These are phyloP conservation scores for Allantophomopsis lycopodina DNA, from an alignment of 2,329 filamentous ascomycete species.

Conservation along the genomic window DNA sequence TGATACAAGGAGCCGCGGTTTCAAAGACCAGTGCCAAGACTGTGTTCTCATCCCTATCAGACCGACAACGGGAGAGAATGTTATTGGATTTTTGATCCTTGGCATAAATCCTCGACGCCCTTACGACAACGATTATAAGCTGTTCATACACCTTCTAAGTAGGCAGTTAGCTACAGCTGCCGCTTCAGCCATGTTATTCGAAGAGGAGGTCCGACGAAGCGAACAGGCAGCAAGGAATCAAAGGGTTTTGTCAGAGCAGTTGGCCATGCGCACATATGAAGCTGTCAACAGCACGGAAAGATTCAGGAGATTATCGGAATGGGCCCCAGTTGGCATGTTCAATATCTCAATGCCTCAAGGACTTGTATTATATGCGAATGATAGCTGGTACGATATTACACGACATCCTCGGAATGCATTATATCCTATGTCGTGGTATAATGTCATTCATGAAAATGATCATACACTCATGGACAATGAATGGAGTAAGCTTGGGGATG, in stretches of 20 bases:
- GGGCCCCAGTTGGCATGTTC: conserved; percentile 62
- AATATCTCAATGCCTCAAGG: conserved; percentile 48
- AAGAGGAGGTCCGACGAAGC: conserved; percentile 51
- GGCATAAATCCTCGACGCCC: conserved; percentile 57
- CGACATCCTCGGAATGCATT: conserved; percentile 23
- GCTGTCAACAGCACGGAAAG: conserved; percentile 41
- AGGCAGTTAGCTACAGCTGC: conserved; percentile 51
- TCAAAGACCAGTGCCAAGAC: conserved; percentile 48
- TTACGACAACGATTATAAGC: conserved; percentile 59
- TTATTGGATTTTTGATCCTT: conserved; percentile 53
- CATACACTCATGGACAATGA: neutral
- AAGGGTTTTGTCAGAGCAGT: conserved; percentile 11
- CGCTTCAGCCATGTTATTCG: conserved; percentile 55
- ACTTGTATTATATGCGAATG: conserved; percentile 56
- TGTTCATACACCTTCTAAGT: conserved; percentile 43
- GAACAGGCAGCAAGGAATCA: conserved; percentile 33
- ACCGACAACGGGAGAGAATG: conserved; percentile 48
- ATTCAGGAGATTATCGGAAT: conserved; percentile 58
- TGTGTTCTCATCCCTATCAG: conserved; percentile 59
- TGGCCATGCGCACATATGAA: conserved; percentile 21
- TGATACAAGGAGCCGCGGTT: conserved; percentile 47
- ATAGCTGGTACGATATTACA: conserved; percentile 45
- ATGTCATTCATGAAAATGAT: neutral
- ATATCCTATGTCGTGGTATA: conserved; percentile 27
- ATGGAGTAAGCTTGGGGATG: conserved; percentile 31